Evolutionary conservation across 441 rosid species (phyloP), one percentile per base, ranked within the genome.

Genomic region (Gossypium gossypioides): DNA sequence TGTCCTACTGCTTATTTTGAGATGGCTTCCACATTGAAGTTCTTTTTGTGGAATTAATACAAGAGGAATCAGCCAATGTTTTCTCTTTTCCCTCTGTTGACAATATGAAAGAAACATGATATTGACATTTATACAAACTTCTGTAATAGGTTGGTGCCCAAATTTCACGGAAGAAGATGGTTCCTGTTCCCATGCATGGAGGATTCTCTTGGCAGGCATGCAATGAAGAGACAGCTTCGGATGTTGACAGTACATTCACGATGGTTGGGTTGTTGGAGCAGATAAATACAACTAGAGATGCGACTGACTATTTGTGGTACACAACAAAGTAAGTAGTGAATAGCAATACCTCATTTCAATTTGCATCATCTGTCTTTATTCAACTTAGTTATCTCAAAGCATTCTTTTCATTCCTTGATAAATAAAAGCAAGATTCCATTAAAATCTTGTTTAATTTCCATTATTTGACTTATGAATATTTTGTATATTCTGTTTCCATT

Each of bases 241-340:
- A 84, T 52, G 73, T 78, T 69, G 99, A 87, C 66, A 83, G 80
- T 74, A 82, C 89, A 9, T 92, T 95, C 84, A 83, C 89, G 15
- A 80, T 77, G 86, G 85, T 76, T 0, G 96, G 99, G 60, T 87
- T 95, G 86, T 75, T 91, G 81, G 99, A 92, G 82, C 99, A 95
- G 88, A 84, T 95, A 74, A 95, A 91, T 79, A 85, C 93, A 51
- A 95, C 99, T 9, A 82, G 97, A 80, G 99, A 95, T 81, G 76
- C 46, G 59, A 79, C 98, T 0, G 99, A 95, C 73, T 95, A 95
- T 77, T 80, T 95, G 86, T 95, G 99, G 99, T 95, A 91, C 86
- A 83, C 82, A 78, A 95, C 99, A 74, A 93, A 90, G 99, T 95
- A 75, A 88, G 99, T 87, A 75, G 71, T 65, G 25, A 56, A 46